Evolutionary conservation across 2,329 filamentous ascomycete genomes (phyloP).

Genomic region (Penicillium nordicum): DNA sequence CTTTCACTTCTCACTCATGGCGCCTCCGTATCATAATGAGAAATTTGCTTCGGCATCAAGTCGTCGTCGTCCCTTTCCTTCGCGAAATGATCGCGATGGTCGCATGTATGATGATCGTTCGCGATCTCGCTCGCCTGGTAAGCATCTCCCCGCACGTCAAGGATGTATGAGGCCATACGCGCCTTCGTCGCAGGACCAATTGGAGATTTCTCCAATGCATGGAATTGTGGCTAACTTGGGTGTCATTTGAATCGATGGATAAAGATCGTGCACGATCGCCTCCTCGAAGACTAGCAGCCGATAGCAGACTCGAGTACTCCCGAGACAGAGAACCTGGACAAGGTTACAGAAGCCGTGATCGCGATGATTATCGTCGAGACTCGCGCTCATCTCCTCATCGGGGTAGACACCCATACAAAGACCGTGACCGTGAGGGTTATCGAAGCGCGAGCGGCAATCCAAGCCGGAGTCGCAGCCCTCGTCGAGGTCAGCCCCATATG

Average conservation of each 20-base stretch:
- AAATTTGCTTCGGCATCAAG: conserved; percentile 23
- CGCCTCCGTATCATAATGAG: conserved; percentile 28
- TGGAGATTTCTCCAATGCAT: conserved; percentile 12
- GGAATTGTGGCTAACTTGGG: conserved; percentile 38
- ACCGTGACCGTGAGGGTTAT: conserved; percentile 49
- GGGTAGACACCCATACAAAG: conserved; percentile 39
- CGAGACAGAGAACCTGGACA: conserved; percentile 31
- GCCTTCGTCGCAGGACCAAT: conserved; percentile 17
- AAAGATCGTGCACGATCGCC: conserved; percentile 40
- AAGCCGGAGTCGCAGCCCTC: conserved; percentile 37
- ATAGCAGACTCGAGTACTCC: conserved; percentile 37
- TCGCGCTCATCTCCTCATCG: conserved; percentile 38
- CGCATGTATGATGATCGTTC: conserved; percentile 48
- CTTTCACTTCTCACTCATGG: neutral
- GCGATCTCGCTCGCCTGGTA: conserved; percentile 43
- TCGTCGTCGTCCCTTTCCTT: conserved; percentile 25
- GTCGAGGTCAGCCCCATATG: conserved; percentile 37
- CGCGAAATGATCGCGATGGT: conserved; percentile 39
- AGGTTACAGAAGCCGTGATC: conserved; percentile 33
- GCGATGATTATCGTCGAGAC: conserved; percentile 34
- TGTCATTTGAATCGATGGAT: conserved; percentile 10
- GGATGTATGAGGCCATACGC: conserved; percentile 21
- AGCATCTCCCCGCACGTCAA: conserved; percentile 46
- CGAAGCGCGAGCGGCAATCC: conserved; percentile 36
- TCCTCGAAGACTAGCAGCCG: conserved; percentile 36